These are phyloP conservation scores for Pyrus pyrifolia DNA, from an alignment of 306 rosid species.

Conservation along the genomic window DNA sequence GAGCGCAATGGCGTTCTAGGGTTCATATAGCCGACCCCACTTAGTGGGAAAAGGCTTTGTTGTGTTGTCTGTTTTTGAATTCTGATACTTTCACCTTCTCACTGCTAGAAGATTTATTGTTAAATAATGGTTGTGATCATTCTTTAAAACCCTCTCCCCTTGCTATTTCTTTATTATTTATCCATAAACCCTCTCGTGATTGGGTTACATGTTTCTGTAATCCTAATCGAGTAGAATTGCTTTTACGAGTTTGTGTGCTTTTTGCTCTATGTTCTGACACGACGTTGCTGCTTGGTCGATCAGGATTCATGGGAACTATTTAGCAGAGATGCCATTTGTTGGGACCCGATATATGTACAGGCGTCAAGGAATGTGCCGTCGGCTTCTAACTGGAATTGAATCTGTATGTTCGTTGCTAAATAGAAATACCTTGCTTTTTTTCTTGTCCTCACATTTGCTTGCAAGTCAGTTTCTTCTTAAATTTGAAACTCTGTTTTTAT, in stretches of 20 bases:
- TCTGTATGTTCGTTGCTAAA: conserved; percentile 44
- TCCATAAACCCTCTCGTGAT: neutral
- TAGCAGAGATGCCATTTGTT: conserved; percentile 97
- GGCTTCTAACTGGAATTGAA: conserved; percentile 77
- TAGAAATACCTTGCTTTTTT: conserved; percentile 7
- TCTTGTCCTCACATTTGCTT: neutral
- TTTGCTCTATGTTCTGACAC: conserved; percentile 11
- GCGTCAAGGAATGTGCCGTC: conserved; percentile 94
- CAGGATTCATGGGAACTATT: conserved; percentile 77
- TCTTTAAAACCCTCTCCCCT: neutral
- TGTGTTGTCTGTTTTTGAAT: neutral
- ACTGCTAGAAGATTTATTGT: neutral
- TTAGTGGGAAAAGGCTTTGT: too few relatives aligned
- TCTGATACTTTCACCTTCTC: neutral
- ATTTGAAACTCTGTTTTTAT: neutral
- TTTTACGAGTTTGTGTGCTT: neutral
- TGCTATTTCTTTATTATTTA: neutral
- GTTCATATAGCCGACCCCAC: too few relatives aligned
- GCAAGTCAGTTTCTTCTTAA: neutral
- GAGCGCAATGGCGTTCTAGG: too few relatives aligned
- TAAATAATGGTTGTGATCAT: neutral
- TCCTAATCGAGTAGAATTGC: neutral
- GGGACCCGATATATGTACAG: conserved; percentile 89
- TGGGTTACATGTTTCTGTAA: neutral
- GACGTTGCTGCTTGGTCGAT: conserved; percentile 25